Evolutionary conservation across 305 asterid species (phyloP).

Genomic region (Vinca major): DNA sequence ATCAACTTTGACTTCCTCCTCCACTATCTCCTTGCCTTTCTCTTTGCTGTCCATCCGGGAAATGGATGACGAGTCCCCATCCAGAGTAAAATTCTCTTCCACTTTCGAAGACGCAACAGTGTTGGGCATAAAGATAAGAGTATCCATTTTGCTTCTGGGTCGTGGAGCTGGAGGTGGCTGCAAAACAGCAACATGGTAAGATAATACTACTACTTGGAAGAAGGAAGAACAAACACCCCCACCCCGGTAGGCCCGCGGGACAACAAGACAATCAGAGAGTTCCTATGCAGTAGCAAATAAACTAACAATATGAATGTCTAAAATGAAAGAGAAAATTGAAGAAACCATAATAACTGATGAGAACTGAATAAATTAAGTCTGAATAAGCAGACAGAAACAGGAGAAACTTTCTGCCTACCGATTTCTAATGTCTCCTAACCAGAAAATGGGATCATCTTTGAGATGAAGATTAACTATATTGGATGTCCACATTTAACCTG

Average conservation of each 20-base stretch:
- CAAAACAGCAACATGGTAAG: conserved; percentile 16
- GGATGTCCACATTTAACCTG: neutral
- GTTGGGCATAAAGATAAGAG: conserved; percentile 67
- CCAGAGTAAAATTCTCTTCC: conserved; percentile 26
- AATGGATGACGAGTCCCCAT: conserved; percentile 22
- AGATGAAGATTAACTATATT: neutral
- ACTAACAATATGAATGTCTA: neutral
- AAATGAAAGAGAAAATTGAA: neutral
- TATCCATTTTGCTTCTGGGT: conserved; percentile 77
- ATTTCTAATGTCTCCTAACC: neutral
- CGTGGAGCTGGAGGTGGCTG: conserved; percentile 94
- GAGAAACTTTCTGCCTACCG: neutral
- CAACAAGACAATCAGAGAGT: too few relatives aligned
- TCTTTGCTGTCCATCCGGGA: conserved; percentile 25
- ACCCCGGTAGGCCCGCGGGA: too few relatives aligned
- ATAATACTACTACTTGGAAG: neutral
- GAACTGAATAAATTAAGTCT: neutral
- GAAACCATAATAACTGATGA: neutral
- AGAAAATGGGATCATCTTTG: neutral
- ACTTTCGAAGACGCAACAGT: conserved; percentile 32
- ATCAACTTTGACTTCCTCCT: conserved; percentile 38
- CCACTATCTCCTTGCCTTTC: conserved; percentile 27
- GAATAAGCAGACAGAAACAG: neutral
- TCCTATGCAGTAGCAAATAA: neutral
- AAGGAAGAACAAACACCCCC: too few relatives aligned